Base-by-base conservation (phyloP, 805 yeast genomes). In the Candida palmyrensis region DNA sequence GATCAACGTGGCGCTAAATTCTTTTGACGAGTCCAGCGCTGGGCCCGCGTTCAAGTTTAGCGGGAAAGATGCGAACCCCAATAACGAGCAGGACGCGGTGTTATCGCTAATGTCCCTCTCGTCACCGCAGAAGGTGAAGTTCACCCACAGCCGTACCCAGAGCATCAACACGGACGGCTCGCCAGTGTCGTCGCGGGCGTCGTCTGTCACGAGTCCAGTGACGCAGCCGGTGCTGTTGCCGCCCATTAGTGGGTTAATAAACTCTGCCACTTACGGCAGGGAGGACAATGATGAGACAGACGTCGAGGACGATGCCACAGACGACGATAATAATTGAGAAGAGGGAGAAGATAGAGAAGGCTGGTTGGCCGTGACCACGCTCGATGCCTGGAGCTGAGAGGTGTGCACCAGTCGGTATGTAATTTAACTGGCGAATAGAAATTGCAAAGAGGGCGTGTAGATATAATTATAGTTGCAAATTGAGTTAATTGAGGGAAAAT, bases 31-130 rank as follows among this genome's bases (percentile, higher is more conserved):
- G 11, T 18, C 21, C 12, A 17, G 11, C 15, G 25, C 12, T 10
- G 16, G 14, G 18, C 22, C 12, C n/a, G 22, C 23, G 16, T 34
- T 31, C 21, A 28, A 18, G 38, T 12, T 6, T 13, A 16, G 29
- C 9, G 19, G 29, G 11, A 6, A 6, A 9, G 13, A n/a, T n/a
- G 11, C 5, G 7, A 30, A 50, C 32, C 41, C 52, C 39, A 51
- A 54, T 40, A 50, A 55, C 30, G 80, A 75, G 40, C 73, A 73
- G 44, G 79, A 74, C 30, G 80, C 80, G 5, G 68, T 75, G 8
- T 55, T 68, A 47, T 72, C 79, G 15, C 57, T 75, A 33, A 75
- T 75, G 67, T 70, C 77, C 24, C 56, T 75, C 25, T 65, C 79
- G 6, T 71, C 78, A 1, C 79, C 80, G 2, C 68, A 61, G 42